Conservation (phyloP, 208 protist genomes). For the Leishmania martiniquensis region DNA sequence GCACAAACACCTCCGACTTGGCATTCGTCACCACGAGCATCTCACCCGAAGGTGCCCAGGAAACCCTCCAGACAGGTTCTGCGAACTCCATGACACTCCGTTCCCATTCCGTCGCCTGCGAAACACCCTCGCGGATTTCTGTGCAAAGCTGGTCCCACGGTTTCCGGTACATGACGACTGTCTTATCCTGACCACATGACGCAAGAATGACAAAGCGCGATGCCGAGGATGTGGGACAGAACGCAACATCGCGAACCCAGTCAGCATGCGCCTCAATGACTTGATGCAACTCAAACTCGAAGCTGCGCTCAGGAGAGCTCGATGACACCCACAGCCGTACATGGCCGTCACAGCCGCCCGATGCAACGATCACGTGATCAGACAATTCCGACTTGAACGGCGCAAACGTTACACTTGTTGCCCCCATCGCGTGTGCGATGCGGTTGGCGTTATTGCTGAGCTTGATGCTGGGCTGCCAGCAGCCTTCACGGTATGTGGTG, state of each 20-base stretch:
- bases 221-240: slow-evolving; percentile 61
- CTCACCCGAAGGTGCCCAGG: slow-evolving; percentile 74
- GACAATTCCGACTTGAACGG: slow-evolving; percentile 41
- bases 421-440: slow-evolving; percentile 87
- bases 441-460: slow-evolving; percentile 83
- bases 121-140: slow-evolving; percentile 16
- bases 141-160: slow-evolving; percentile 65
- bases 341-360: slow-evolving; percentile 82
- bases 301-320: slow-evolving; percentile 19
- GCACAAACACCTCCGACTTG: slow-evolving; percentile 68
- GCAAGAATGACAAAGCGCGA: slow-evolving; percentile 65
- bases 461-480: slow-evolving; percentile 74
- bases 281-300: slow-evolving; percentile 52
- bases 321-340: slow-evolving; percentile 70
- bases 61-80: slow-evolving; percentile 81
- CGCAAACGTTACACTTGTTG: slow-evolving; percentile 76
- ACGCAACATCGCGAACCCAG: slow-evolving; percentile 84
- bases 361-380: slow-evolving; percentile 59
- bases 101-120: slow-evolving; percentile 58
- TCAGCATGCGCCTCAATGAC: slow-evolving; percentile 55
- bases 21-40: slow-evolving; percentile 80
- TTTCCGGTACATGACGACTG: slow-evolving; percentile 76
- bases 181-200: slow-evolving; percentile 77
- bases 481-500: slow-evolving; percentile 58
- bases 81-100: slow-evolving; percentile 61